Evolutionary conservation across 2,329 filamentous ascomycete genomes (phyloP), one percentile per base, ranked within the genome.

Genomic region (Aspergillus japonicus): DNA sequence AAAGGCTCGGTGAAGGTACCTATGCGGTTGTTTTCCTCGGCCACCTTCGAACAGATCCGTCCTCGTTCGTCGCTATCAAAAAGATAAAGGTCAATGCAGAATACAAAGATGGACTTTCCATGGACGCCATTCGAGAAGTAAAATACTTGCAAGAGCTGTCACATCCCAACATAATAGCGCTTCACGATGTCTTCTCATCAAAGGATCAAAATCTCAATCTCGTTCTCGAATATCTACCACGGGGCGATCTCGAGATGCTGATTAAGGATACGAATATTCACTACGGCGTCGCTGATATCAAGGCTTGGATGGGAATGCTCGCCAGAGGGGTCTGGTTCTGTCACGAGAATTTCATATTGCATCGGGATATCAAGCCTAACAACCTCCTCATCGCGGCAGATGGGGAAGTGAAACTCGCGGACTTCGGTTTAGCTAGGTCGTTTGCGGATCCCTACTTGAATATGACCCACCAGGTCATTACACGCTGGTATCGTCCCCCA

Each of bases 301-400:
- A 99, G 76, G 90, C 92, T 16, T 99, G 95, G 95, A 96, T 97
- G 89, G 91, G 90, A 64, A 98, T 98, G 95, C 84, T 98, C n/a
- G 86, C 85, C 29, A 88, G 94, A 47, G 95, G 90, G 26, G 87
- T 98, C 29, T 96, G 92, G 89, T 99, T 96, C 81, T 98, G 95
- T 77, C 95, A 99, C 77, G 91, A 93, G 73, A 96, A 95, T 75
- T 94, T 89, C 69, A 86, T 99, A 19, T 83, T 99, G 31, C 95
- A 99, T 78, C 91, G 95, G 68, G 95, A 99, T 81, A 98, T 99
- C 82, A 99, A 99, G 79, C 94, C 94, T 51, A 98, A 98, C 85
- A 99, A 99, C 80, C 81, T 98, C 77, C 83, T 99, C 61, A 96
- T 99, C 69, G 92, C 92, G 23, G 90, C 91, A 47, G 91, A 96